Evolutionary conservation across 495 filamentous ascomycete species (phyloP), one percentile per base, ranked within the genome.

Genomic region (Tetracladium setigerum): DNA sequence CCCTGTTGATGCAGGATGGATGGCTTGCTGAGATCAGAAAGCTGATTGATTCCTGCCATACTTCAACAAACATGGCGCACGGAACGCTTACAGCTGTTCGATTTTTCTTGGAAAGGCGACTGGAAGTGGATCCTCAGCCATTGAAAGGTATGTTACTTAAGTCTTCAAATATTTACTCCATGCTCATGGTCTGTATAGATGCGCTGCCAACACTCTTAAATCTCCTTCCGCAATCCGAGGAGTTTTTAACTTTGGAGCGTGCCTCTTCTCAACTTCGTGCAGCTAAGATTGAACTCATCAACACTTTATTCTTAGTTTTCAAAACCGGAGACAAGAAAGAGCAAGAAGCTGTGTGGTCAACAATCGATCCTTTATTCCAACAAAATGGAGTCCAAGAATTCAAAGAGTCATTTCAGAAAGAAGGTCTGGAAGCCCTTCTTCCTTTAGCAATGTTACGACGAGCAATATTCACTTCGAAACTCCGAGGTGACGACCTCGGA

Each of bases 81-180:
- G 85, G 85, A 0, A 64, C 71, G 18, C 63, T 88, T n/a, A 62
- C 85, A 31, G 72, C 78, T 0, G 57, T 76, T 0, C 75, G 73
- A 30, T 73, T 69, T 33, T 56, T 78, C 10, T 49, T 76, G 5
- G 72, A 79, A 46, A 66, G 76, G 42, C 67, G 71, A 19, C 39
- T 55, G 0, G 64, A 67, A 17, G 18, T 55, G 13, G 33, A 42
- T 16, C 15, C 12, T 12, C 1, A 11, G n/a, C n/a, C 33, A 18
- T 22, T 27, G 8, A 35, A 31, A 30, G 41, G 52, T 55, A 44
- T 31, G 34, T 13, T 1, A 32, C 24, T 14, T 17, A 19, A 16
- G 14, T 34, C 18, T 38, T 5, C n/a, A n/a, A 27, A 3, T 3
- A 27, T 27, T 27, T 7, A 27, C 22, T 3, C 7, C 7, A 3